Percentiles rank a stretch among this genome's conserved stretches.
These are phyloP conservation scores for Penicillium decumbens DNA, from an alignment of 2,329 filamentous ascomycete genomes.

Conservation along the genomic window DNA sequence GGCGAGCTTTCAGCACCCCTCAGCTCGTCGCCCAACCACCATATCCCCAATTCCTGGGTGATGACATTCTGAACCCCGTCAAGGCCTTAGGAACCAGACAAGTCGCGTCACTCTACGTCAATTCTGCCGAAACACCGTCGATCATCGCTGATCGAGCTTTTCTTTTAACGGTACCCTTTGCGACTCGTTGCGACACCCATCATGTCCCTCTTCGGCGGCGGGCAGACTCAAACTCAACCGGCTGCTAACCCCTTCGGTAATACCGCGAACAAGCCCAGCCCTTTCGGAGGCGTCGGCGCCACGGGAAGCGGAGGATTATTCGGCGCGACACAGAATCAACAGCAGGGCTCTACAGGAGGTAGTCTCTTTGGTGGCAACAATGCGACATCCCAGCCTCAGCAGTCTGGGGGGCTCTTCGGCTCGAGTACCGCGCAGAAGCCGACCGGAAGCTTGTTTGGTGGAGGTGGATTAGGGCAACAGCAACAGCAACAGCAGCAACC, in stretches of 20 bases:
- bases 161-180: constrained; percentile 14
- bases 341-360: constrained; percentile 19
- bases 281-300: constrained; percentile 35
- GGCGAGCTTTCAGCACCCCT: constrained; percentile 18
- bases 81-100: not conserved
- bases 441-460: constrained; percentile 39
- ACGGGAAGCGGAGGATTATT: constrained; percentile 33
- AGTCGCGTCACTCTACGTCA: not conserved
- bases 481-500: constrained; percentile 16
- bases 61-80: not conserved
- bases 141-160: constrained; percentile 11
- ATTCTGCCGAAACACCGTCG: constrained; percentile 1
- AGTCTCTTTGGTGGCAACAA: constrained; percentile 25
- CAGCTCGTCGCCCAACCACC: constrained; percentile 13
- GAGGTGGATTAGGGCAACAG: constrained; percentile 1
- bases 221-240: constrained; percentile 18
- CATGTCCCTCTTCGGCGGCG: constrained; percentile 41
- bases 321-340: constrained; percentile 23
- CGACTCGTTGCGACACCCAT: constrained; percentile 11
- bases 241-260: constrained; percentile 30
- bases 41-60: constrained; percentile 1
- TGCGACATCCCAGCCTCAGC: constrained; percentile 22
- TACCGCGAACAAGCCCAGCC: constrained; percentile 32
- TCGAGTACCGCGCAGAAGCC: constrained; percentile 20
- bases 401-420: constrained; percentile 30